Evolutionary conservation across 1,139 yeast species (phyloP).

Genomic region (Pneumocystis murina): DNA sequence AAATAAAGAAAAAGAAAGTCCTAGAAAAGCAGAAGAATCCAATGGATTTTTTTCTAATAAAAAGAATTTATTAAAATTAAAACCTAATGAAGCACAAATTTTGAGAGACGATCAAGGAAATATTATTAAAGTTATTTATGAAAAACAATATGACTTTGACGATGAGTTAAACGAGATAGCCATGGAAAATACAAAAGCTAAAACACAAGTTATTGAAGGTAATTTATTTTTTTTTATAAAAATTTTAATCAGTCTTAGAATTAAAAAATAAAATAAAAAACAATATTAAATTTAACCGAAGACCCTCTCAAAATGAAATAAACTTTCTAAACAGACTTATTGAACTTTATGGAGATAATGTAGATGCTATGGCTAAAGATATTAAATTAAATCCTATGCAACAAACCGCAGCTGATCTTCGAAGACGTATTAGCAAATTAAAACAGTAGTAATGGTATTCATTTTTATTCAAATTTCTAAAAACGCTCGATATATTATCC

Average conservation of each 20-base stretch:
- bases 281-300: slow-evolving; percentile 31
- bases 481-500: slow-evolving; percentile 76
- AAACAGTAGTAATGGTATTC: background rate
- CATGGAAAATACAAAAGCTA: background rate
- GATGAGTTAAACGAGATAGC: background rate
- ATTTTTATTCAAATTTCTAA: slow-evolving; percentile 39
- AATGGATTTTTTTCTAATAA: background rate
- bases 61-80: slow-evolving; percentile 14
- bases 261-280: slow-evolving; percentile 54
- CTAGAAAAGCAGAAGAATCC: background rate
- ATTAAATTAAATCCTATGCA: slow-evolving; percentile 22
- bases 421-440: slow-evolving; percentile 2
- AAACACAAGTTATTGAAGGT: background rate
- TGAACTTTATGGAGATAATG: slow-evolving; percentile 76
- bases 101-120: slow-evolving; percentile 60
- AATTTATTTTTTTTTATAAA: background rate
- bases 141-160: slow-evolving; percentile 29
- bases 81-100: slow-evolving; percentile 68
- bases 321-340: slow-evolving; percentile 55
- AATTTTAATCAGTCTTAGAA: slow-evolving; percentile 18
- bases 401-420: slow-evolving; percentile 11
- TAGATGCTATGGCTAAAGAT: slow-evolving; percentile 84
- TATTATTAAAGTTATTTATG: slow-evolving; percentile 55
- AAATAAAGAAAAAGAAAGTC: background rate
- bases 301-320: slow-evolving; percentile 55